Conservation (phyloP, 2,329 filamentous ascomycete species). For the Fusarium cicatricum region DNA sequence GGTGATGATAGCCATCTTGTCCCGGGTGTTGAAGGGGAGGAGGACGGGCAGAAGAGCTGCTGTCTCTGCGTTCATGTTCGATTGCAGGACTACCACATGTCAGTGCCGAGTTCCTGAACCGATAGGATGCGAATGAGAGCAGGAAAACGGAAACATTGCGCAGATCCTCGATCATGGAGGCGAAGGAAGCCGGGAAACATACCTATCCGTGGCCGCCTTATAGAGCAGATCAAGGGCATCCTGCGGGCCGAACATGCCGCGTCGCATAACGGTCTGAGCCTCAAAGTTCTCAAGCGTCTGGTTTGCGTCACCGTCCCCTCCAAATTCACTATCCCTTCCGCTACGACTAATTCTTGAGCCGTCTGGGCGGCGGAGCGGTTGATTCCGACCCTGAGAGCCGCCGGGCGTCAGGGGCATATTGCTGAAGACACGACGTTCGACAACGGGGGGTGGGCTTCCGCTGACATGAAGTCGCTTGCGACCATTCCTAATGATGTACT, state of each 20-base stretch:
- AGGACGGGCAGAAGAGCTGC: conserved; percentile 25
- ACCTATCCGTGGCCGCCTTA: conserved; percentile 78
- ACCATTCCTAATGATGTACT: conserved; percentile 77
- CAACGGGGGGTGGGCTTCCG: conserved; percentile 54
- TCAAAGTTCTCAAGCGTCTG: conserved; percentile 71
- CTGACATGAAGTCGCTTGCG: conserved; percentile 69
- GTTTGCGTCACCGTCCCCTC: conserved; percentile 62
- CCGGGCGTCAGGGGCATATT: conserved; percentile 69
- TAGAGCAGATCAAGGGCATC: conserved; percentile 92
- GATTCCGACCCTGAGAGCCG: conserved; percentile 69
- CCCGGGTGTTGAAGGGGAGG: conserved; percentile 21
- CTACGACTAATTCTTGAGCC: conserved; percentile 45
- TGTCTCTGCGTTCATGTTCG: conserved; percentile 38
- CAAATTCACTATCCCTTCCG: conserved; percentile 48
- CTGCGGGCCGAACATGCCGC: conserved; percentile 86
- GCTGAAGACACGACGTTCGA: conserved; percentile 57
- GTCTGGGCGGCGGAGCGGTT: conserved; percentile 71
- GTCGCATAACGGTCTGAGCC: conserved; percentile 70
- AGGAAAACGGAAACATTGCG: not conserved
- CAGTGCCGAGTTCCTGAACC: conserved; percentile 3
- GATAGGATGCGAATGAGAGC: not conserved
- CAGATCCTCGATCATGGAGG: not conserved
- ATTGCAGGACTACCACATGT: conserved; percentile 34
- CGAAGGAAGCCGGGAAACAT: conserved; percentile 40
- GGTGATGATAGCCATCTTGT: conserved; percentile 33